Evolutionary conservation across 1,284 basidiomycete genomes (phyloP).

Genomic region (Phlebopus sp.): DNA sequence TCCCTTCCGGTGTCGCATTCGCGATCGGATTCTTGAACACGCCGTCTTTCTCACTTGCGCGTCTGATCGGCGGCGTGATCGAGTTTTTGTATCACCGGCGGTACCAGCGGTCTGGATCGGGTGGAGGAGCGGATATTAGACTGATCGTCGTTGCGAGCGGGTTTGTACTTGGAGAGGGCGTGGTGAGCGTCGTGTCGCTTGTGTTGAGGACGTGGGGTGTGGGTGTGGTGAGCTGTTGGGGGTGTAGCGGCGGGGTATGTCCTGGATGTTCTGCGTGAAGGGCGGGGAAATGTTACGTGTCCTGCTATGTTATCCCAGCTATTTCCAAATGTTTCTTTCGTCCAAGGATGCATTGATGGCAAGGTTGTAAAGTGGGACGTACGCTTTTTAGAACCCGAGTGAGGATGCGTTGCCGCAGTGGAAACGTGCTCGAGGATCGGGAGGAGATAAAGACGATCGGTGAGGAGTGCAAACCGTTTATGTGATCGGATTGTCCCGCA

Average conservation of each 20-base stretch:
- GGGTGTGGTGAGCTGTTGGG: conserved; percentile 79
- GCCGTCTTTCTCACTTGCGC: conserved; percentile 90
- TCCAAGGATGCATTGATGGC: too few species aligned
- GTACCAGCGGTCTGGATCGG: conserved; percentile 29
- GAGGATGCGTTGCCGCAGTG: too few species aligned
- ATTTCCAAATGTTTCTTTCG: too few species aligned
- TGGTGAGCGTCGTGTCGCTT: conserved; percentile 81
- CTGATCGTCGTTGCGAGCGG: conserved; percentile 91
- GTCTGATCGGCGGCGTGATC: conserved; percentile 84
- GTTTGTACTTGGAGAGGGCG: conserved; percentile 93
- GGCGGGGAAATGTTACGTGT: not conserved
- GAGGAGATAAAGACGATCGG: too few species aligned
- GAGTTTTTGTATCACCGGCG: conserved; percentile 69
- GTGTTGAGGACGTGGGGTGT: conserved; percentile 73
- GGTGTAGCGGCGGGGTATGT: conserved; percentile 75
- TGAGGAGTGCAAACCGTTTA: too few species aligned
- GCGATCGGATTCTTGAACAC: conserved; percentile 93
- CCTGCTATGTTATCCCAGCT: too few species aligned
- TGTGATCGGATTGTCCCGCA: too few species aligned
- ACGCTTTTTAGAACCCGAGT: too few species aligned
- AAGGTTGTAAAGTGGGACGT: too few species aligned
- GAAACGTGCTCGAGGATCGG: too few species aligned
- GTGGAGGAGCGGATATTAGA: conserved; percentile 57
- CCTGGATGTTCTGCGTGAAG: conserved; percentile 55
- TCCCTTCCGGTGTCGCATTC: conserved; percentile 89